Evolutionary conservation across 768 basidiomycete species (phyloP).

Genomic region (Tephrocybe sp.): DNA sequence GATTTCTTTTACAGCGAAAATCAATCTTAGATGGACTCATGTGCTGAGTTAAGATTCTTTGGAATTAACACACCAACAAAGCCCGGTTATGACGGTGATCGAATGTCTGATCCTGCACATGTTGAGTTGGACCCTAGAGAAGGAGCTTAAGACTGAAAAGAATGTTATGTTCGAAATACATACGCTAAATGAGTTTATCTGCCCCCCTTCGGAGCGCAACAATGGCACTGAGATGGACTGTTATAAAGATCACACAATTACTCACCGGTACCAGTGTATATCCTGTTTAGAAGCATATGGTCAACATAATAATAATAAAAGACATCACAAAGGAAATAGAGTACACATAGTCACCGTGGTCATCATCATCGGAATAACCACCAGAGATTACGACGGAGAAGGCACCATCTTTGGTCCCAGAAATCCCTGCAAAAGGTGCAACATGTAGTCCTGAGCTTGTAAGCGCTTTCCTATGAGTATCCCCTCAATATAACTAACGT

Average conservation of each 20-base stretch:
- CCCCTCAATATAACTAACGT: background rate
- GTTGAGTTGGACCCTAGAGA: conserved; percentile 19
- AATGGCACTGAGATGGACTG: background rate
- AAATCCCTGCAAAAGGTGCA: conserved; percentile 32
- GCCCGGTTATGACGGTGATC: conserved; percentile 31
- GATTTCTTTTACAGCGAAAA: conserved; percentile 30
- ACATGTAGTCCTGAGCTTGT: conserved; percentile 27
- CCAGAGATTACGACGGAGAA: conserved; percentile 39
- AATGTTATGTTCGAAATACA: background rate
- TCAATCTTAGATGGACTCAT: no score
- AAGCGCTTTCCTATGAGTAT: conserved; percentile 25
- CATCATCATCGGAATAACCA: conserved; percentile 40
- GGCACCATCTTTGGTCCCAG: conserved; percentile 30
- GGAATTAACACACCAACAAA: conserved; percentile 23
- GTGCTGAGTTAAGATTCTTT: background rate
- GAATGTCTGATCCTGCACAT: conserved; percentile 34
- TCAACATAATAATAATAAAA: background rate
- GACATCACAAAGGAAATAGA: background rate
- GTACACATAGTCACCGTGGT: conserved; percentile 37
- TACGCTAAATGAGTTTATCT: conserved; percentile 18
- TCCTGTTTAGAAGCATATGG: conserved; percentile 18
- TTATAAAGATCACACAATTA: background rate
- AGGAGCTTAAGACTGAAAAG: background rate
- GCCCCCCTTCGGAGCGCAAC: conserved; percentile 16
- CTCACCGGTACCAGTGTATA: conserved; percentile 40